These are phyloP conservation scores for Ilyonectria mors-panacis DNA, from an alignment of 2,329 filamentous ascomycete species.

Conservation along the genomic window DNA sequence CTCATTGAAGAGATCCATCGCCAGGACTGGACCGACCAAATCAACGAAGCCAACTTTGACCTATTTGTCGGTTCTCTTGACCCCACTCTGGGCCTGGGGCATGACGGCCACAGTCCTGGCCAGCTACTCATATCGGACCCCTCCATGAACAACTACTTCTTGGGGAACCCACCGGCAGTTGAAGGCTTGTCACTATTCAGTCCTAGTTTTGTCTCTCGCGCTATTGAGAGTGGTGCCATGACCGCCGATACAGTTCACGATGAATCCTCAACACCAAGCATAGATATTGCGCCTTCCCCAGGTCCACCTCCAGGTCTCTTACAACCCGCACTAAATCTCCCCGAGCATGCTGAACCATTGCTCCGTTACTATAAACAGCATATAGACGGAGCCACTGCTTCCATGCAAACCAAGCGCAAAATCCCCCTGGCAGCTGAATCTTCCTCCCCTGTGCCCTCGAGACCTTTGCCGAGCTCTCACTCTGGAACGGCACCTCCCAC, in stretches of 20 bases:
- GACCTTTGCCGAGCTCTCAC: constrained; percentile 58
- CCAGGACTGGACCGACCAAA: constrained; percentile 41
- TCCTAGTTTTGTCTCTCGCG: constrained; percentile 41
- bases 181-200: constrained; percentile 42
- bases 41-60: constrained; percentile 39
- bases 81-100: constrained; percentile 19
- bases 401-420: constrained; percentile 53
- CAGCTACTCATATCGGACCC: constrained; percentile 32
- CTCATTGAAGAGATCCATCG: constrained; percentile 42
- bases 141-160: constrained; percentile 35
- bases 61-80: constrained; percentile 39
- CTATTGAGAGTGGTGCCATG: constrained; percentile 33
- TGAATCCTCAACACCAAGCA: neutral
- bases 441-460: constrained; percentile 59
- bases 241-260: neutral
- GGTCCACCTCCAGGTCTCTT: constrained; percentile 12
- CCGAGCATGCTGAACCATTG: constrained; percentile 44
- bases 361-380: constrained; percentile 49
- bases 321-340: constrained; percentile 13
- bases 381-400: constrained; percentile 47
- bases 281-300: constrained; percentile 11
- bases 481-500: constrained; percentile 57
- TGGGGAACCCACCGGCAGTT: constrained; percentile 40
- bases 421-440: constrained; percentile 61
- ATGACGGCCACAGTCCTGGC: constrained; percentile 14